phyloP scores from a whole-genome alignment of 495 filamentous ascomycete genomes.

The Lindgomyces ingoldianus region DNA sequence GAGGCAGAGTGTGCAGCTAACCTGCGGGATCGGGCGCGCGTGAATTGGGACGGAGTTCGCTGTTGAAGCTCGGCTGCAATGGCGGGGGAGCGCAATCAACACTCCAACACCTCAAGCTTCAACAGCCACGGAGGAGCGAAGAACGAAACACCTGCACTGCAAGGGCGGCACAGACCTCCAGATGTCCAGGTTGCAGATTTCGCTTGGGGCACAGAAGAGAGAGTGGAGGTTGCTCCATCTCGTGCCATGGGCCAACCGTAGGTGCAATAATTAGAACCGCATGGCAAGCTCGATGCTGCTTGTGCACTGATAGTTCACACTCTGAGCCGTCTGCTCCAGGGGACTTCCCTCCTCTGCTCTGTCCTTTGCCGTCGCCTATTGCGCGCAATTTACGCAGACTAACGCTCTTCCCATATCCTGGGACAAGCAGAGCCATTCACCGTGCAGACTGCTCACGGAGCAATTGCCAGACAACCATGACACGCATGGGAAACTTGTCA shows the following conservation, averaged over 20 bases:
- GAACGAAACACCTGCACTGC: too few species aligned
- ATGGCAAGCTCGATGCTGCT: conserved; percentile 1
- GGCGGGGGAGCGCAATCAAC: too few species aligned
- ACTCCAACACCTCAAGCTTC: too few species aligned
- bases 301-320: conserved; percentile 2
- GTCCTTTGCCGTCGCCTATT: conserved; percentile 13
- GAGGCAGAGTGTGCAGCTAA: neutral
- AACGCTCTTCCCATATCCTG: conserved; percentile 2
- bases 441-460: conserved; percentile 12
- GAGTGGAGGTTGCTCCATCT: neutral
- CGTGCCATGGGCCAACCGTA: neutral
- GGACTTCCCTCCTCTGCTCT: neutral
- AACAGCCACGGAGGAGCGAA: too few species aligned
- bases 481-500: conserved; percentile 33
- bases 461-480: conserved; percentile 28
- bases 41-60: too few species aligned
- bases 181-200: too few species aligned
- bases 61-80: neutral
- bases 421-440: conserved; percentile 1
- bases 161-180: too few species aligned
- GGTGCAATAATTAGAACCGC: conserved; percentile 1
- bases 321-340: neutral
- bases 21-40: too few species aligned
- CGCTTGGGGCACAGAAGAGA: neutral
- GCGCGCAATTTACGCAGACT: conserved; percentile 20